Evolutionary conservation across 1,284 basidiomycete species (phyloP).

Genomic region (Vanrija sp.): DNA sequence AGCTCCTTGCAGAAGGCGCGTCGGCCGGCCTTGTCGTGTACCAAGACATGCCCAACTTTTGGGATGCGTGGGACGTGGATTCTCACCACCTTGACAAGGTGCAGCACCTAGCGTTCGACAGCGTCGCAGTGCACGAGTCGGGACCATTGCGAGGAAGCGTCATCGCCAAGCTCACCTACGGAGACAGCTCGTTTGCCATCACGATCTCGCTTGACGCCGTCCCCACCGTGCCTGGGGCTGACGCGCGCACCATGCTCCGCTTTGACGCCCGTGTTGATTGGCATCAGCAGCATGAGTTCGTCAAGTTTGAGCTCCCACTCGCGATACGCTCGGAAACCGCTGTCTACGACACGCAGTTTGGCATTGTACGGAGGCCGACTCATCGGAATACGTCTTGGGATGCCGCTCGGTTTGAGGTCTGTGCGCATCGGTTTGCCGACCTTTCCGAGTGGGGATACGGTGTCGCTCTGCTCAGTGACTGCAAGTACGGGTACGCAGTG

Average conservation of each 20-base stretch:
- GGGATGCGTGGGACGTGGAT: conserved; percentile 68
- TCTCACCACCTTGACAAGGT: conserved; percentile 81
- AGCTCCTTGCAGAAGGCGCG: conserved; percentile 66
- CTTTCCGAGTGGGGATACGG: conserved; percentile 69
- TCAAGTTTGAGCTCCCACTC: conserved; percentile 87
- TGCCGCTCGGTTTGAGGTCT: conserved; percentile 62
- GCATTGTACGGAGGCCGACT: conserved; percentile 82
- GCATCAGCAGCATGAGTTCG: conserved; percentile 78
- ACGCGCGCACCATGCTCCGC: conserved; percentile 53
- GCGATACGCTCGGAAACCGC: conserved; percentile 77
- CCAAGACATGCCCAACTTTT: conserved; percentile 60
- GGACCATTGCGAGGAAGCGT: conserved; percentile 75
- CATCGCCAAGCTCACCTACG: conserved; percentile 65
- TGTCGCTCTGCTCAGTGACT: conserved; percentile 81
- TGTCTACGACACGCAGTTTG: conserved; percentile 91
- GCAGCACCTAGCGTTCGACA: conserved; percentile 64
- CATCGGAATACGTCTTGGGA: conserved; percentile 86
- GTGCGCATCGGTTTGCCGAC: conserved; percentile 64
- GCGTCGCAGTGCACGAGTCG: conserved; percentile 64
- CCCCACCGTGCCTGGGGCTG: neutral
- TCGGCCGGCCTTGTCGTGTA: conserved; percentile 81
- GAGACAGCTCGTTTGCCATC: conserved; percentile 60
- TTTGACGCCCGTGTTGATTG: conserved; percentile 74
- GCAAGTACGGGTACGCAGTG: conserved; percentile 63
- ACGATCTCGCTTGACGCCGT: conserved; percentile 81